Evolutionary conservation across 257 asterid species (phyloP).

Genomic region (Capsicum baccatum): DNA sequence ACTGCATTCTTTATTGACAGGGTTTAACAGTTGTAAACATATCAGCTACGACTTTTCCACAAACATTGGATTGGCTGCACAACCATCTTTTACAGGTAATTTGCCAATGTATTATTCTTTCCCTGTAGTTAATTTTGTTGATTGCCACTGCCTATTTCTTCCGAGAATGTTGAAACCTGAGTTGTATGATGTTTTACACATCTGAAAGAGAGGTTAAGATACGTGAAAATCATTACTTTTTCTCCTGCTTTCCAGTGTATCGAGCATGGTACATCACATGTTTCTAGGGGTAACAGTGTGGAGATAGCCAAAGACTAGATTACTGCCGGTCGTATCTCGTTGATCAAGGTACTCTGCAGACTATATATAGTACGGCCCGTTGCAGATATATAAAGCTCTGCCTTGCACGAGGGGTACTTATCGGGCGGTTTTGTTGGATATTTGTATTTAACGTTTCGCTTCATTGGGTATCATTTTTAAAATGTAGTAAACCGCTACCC

Average conservation of each 20-base stretch:
- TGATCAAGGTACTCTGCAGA: constrained; percentile 12
- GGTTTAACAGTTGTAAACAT: constrained; percentile 80
- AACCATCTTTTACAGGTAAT: constrained; percentile 94
- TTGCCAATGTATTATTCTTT: constrained; percentile 31
- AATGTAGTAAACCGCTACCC: neutral
- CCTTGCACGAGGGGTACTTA: neutral
- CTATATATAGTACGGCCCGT: neutral
- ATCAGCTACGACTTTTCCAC: constrained; percentile 97
- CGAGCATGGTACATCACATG: constrained; percentile 71
- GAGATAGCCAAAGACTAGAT: constrained; percentile 32
- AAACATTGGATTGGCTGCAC: constrained; percentile 96
- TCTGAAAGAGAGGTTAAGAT: constrained; percentile 8
- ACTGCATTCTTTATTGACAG: constrained; percentile 48
- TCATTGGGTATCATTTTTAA: neutral
- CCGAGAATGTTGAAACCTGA: constrained; percentile 27
- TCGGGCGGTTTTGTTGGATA: neutral
- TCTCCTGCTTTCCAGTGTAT: constrained; percentile 56
- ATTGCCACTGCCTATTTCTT: constrained; percentile 22
- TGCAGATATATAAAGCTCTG: neutral
- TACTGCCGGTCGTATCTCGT: neutral
- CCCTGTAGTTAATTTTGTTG: constrained; percentile 12
- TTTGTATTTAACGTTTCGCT: neutral
- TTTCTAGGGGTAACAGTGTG: constrained; percentile 40
- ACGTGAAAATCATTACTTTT: constrained; percentile 8
- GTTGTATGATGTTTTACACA: neutral